Percentiles rank a stretch among this genome's conserved stretches.
Conservation (phyloP, 306 rosid species). For the Glycine tomentella region DNA sequence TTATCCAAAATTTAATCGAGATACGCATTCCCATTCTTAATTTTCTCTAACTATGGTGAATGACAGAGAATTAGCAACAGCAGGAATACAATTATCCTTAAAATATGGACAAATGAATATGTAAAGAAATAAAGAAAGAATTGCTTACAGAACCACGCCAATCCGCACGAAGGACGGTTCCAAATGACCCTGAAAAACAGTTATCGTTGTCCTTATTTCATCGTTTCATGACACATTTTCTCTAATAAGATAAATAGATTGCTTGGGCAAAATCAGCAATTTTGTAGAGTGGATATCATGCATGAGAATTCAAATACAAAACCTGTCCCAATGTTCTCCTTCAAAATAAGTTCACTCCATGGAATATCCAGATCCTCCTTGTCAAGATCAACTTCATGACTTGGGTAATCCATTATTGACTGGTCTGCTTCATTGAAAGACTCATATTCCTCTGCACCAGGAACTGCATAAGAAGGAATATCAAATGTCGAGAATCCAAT, state of each 20-base stretch:
- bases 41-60: slow-evolving; percentile 6
- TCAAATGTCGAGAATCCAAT: slow-evolving; percentile 26
- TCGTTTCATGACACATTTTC: slow-evolving; percentile 29
- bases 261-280: slow-evolving; percentile 25
- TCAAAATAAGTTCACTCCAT: slow-evolving; percentile 78
- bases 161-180: slow-evolving; percentile 91
- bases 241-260: slow-evolving; percentile 21
- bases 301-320: slow-evolving; percentile 29
- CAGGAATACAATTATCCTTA: slow-evolving; percentile 14
- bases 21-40: background rate
- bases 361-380: slow-evolving; percentile 79
- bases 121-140: slow-evolving; percentile 27
- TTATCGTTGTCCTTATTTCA: slow-evolving; percentile 24
- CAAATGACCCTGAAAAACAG: slow-evolving; percentile 89
- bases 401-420: slow-evolving; percentile 42
- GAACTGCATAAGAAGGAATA: slow-evolving; percentile 46
- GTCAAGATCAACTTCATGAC: slow-evolving; percentile 57
- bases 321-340: slow-evolving; percentile 94
- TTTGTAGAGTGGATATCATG: slow-evolving; percentile 17
- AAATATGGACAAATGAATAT: slow-evolving; percentile 30
- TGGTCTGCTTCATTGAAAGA: slow-evolving; percentile 52
- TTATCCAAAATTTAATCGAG: background rate
- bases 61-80: slow-evolving; percentile 9
- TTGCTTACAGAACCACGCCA: slow-evolving; percentile 95
- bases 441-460: slow-evolving; percentile 40